Percentiles rank a stretch among this genome's conserved stretches.
phyloP scores from a whole-genome alignment of 2,329 filamentous ascomycete genomes.

The Calonectria crousiana region DNA sequence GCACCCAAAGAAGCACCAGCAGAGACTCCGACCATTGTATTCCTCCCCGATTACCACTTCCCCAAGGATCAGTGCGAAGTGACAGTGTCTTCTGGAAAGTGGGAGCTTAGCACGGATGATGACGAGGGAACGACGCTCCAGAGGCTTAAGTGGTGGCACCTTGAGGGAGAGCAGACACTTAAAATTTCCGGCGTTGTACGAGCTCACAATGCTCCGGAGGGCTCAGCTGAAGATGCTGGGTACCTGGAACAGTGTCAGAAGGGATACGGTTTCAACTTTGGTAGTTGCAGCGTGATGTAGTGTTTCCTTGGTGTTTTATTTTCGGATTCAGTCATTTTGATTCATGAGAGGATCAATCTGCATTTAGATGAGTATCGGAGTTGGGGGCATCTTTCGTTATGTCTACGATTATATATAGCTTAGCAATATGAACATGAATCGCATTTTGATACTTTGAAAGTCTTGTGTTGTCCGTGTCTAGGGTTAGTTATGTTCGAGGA shows the following conservation, averaged over 20 bases:
- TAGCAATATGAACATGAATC: neutral
- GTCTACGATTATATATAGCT: neutral
- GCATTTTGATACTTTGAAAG: neutral
- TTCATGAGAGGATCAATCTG: slow-evolving; percentile 4
- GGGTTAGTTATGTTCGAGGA: neutral
- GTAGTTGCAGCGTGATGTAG: slow-evolving; percentile 67
- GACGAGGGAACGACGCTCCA: slow-evolving; percentile 78
- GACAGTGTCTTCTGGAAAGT: slow-evolving; percentile 86
- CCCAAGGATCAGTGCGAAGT: slow-evolving; percentile 79
- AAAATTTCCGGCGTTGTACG: slow-evolving; percentile 80
- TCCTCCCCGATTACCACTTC: slow-evolving; percentile 93
- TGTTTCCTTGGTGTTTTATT: neutral
- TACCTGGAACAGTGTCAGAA: slow-evolving; percentile 79
- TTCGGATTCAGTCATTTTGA: neutral
- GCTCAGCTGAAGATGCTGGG: slow-evolving; percentile 77
- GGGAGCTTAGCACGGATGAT: slow-evolving; percentile 84
- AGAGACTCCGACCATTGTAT: slow-evolving; percentile 82
- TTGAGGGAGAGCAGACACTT: slow-evolving; percentile 83
- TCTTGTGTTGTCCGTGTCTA: no score
- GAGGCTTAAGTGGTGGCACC: slow-evolving; percentile 92
- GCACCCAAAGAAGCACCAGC: slow-evolving; percentile 70
- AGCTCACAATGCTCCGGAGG: slow-evolving; percentile 68
- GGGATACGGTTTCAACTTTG: slow-evolving; percentile 58
- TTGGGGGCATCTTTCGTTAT: slow-evolving; percentile 9
- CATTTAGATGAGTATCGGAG: slow-evolving; percentile 17